Evolutionary conservation across 1,284 basidiomycete species (phyloP).

Genomic region (Sanghuangporus sanghuang): DNA sequence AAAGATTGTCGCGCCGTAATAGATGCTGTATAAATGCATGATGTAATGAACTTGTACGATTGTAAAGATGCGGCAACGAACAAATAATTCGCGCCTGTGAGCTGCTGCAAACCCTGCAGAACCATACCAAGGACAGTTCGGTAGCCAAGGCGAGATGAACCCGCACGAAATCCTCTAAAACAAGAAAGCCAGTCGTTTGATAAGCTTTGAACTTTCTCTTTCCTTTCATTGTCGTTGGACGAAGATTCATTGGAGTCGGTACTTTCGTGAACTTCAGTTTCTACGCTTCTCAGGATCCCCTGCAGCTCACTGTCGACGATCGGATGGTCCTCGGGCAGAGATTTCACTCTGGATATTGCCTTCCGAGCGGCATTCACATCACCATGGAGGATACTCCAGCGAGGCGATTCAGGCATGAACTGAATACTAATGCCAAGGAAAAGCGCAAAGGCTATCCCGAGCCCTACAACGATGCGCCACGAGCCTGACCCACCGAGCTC

Average conservation of each 20-base stretch:
- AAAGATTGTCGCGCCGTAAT: slow-evolving; percentile 72
- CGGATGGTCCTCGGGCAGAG: slow-evolving; percentile 40
- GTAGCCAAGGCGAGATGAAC: slow-evolving; percentile 40
- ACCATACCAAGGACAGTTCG: slow-evolving; percentile 60
- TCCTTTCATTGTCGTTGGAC: slow-evolving; percentile 21
- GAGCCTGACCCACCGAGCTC: slow-evolving; percentile 42
- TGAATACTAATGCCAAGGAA: slow-evolving; percentile 77
- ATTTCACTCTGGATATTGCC: slow-evolving; percentile 53
- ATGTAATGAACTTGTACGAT: slow-evolving; percentile 19
- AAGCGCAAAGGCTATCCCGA: slow-evolving; percentile 66
- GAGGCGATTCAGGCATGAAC: background rate
- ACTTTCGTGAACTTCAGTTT: slow-evolving; percentile 37
- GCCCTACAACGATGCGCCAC: slow-evolving; percentile 69
- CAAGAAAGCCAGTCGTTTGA: slow-evolving; percentile 52
- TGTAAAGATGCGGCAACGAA: slow-evolving; percentile 10
- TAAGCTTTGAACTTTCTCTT: slow-evolving; percentile 16
- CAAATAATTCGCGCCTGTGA: slow-evolving; percentile 57
- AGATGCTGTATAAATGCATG: slow-evolving; percentile 52
- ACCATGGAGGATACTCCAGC: background rate
- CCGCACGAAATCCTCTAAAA: slow-evolving; percentile 45
- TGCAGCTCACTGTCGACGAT: slow-evolving; percentile 45
- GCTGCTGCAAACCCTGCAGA: slow-evolving; percentile 70
- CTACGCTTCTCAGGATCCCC: slow-evolving; percentile 40
- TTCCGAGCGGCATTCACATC: slow-evolving; percentile 43
- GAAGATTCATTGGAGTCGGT: slow-evolving; percentile 28